Percentiles rank a stretch among this genome's conserved stretches.
phyloP scores from a whole-genome alignment of 371 early-diverging fungal species.

The Rhizopus sp. region DNA sequence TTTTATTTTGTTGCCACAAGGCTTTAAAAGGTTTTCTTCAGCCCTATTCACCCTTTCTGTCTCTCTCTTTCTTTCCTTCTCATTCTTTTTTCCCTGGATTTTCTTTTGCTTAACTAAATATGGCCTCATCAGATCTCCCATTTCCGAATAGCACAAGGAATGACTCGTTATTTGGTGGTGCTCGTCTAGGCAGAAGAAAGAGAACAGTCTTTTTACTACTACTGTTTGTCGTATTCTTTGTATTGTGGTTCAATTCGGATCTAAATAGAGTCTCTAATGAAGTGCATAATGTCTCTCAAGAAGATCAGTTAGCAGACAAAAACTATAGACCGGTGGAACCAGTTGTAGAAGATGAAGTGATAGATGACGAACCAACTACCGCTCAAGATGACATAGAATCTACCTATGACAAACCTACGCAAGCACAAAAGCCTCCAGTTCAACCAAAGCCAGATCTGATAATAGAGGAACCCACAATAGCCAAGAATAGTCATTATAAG shows the following conservation, averaged over 20 bases:
- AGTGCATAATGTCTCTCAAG: not conserved
- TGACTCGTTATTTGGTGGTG: constrained; percentile 16
- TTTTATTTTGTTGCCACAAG: too few species aligned
- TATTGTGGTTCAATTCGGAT: constrained; percentile 27
- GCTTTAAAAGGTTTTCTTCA: too few species aligned
- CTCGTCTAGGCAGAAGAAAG: constrained; percentile 20
- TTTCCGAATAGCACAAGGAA: constrained; percentile 16
- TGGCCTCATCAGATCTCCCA: constrained; percentile 24
- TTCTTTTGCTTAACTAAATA: not conserved
- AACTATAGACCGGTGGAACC: not conserved
- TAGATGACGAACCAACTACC: constrained; percentile 7
- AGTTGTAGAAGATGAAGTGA: not conserved
- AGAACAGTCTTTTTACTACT: constrained; percentile 17
- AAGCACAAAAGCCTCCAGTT: not conserved
- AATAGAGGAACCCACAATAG: not conserved
- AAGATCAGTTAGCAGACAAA: not conserved
- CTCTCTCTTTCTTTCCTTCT: not conserved
- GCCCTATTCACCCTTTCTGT: too few species aligned
- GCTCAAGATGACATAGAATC: constrained; percentile 6
- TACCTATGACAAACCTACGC: not conserved
- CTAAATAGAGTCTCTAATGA: constrained; percentile 7
- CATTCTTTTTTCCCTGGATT: not conserved
- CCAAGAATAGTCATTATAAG: constrained; percentile 32
- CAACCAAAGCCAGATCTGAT: not conserved
- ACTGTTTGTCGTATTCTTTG: constrained; percentile 14